Base-by-base conservation (phyloP, 2,329 filamentous ascomycete species). In the Colletotrichum sp. region DNA sequence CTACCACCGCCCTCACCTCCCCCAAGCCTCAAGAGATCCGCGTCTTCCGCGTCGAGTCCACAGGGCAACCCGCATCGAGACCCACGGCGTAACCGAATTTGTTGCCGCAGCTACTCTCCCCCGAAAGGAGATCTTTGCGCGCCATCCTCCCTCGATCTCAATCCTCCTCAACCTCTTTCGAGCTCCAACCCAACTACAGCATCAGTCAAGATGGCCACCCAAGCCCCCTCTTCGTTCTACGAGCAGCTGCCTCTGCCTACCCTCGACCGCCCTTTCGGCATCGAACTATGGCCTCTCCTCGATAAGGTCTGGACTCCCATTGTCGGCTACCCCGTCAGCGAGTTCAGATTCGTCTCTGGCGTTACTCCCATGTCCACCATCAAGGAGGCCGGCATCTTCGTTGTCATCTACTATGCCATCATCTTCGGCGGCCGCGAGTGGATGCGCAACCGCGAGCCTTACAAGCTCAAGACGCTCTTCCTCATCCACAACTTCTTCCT, bases 401-500 rank as follows among this genome's bases (percentile, higher is more conserved):
- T 98, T 81, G 88, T 95, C 83, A 88, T 95, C 84, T 99, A 99
- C 93, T 99, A 99, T 87, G 88, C 94, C 80, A 89, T 98, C 87
- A 97, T 99, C 82, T 98, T 99, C 80, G 96, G 96, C 78, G 97
- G 96, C 76, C 92, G 96, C 79, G 95, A 98, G 87, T 84, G 96
- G 81, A 99, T 99, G 97, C 95, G 95, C 87, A 93, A 94, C 82
- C 92, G 95, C 78, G 90, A 93, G 83, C 90, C 96, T 26, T 94
- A 97, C 88, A 95, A 98, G 90, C 92, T 99, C 83, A 97, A 95
- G 89, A 89, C 91, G 18, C 89, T 97, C 75, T 99, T 99, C 90
- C 95, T 98, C 88, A 91, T 98, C 84, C 96, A 99, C 92, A 99
- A 99, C 91, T 94, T 99, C 82, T 93, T 96, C 88, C 89, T 99